Evolutionary conservation across 345 rosid species (phyloP), one percentile per base, ranked within the genome.

Genomic region (Trapa incisa): DNA sequence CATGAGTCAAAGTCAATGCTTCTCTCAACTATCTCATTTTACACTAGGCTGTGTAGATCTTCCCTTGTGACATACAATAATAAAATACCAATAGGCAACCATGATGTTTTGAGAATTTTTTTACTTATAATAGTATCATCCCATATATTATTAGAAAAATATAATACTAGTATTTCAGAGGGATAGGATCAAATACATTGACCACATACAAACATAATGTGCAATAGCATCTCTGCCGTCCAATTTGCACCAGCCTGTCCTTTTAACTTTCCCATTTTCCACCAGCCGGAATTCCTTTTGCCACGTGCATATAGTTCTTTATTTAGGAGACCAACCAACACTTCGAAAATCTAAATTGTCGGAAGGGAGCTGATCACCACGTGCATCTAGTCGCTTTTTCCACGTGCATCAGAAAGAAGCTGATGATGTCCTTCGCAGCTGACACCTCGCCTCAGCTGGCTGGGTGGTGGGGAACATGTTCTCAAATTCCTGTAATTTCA

Each of bases 351-450:
- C 0, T 5, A 45, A 45, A 13, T 13, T 11, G 29, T 5, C 69
- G 33, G 37, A 3, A 22, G 29, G 29, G 29, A 22, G 29, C 29
- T 22, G 29, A 22, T 22, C 29, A 22, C 29, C 29, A n/a, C 64
- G 56, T 6, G 13, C 42, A 35, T 54, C 68, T 57, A 16, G 8
- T 65, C 35, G 29, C 33, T 38, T 54, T 68, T 69, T 71, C 80
- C 74, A 77, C 80, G 74, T 68, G 66, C 85, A 79, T 83, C 78
- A 41, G 61, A 33, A 22, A 61, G 89, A 74, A 61, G 90, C 83
- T 5, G 96, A 85, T 48, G 87, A 68, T 41, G 96, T 87, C 75
- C 96, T 74, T 5, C 92, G 80, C 45, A 87, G 91, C 78, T 85
- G 92, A 76, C 75, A 80, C 71, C 79, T 89, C 37, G 85, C 90